Conservation (phyloP, 495 filamentous ascomycete species). For the Aspergillus ellipticus region DNA sequence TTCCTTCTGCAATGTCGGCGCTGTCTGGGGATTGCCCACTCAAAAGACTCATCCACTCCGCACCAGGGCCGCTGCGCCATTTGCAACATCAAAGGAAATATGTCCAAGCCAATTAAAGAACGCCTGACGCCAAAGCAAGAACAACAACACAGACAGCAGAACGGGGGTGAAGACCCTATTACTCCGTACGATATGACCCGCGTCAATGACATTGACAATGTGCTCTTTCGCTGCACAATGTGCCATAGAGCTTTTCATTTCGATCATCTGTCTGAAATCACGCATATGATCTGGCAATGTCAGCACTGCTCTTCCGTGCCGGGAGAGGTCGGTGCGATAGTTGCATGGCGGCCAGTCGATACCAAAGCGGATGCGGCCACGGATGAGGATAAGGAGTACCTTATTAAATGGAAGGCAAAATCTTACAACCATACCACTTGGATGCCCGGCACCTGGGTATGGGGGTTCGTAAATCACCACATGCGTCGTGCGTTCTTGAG, state of each 20-base stretch:
- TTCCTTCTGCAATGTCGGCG: conserved; percentile 89
- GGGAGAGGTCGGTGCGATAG: conserved; percentile 62
- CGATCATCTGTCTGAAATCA: conserved; percentile 57
- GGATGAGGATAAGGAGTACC: conserved; percentile 79
- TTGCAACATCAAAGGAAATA: conserved; percentile 57
- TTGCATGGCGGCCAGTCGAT: conserved; percentile 80
- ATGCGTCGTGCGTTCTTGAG: conserved; percentile 76
- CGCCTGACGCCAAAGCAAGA: conserved; percentile 74
- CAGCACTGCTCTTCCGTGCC: conserved; percentile 60
- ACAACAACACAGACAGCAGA: conserved; percentile 72
- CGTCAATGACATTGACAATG: conserved; percentile 68
- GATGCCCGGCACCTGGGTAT: conserved; percentile 88
- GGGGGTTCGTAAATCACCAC: conserved; percentile 56
- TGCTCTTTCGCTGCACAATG: conserved; percentile 75
- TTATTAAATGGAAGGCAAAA: conserved; percentile 78
- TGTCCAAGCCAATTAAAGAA: conserved; percentile 65
- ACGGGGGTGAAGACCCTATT: conserved; percentile 73
- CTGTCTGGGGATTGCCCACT: conserved; percentile 64
- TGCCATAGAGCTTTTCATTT: conserved; percentile 84
- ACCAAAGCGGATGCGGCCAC: conserved; percentile 52
- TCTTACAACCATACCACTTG: conserved; percentile 79
- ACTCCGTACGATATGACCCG: conserved; percentile 55
- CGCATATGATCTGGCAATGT: conserved; percentile 62
- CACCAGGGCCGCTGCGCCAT: conserved; percentile 64
- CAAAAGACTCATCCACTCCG: conserved; percentile 66